A percentile compares a stretch with the other conserved stretches of the same genome.
phyloP scores from a whole-genome alignment of 495 filamentous ascomycete species.

The Apodospora peruviana region DNA sequence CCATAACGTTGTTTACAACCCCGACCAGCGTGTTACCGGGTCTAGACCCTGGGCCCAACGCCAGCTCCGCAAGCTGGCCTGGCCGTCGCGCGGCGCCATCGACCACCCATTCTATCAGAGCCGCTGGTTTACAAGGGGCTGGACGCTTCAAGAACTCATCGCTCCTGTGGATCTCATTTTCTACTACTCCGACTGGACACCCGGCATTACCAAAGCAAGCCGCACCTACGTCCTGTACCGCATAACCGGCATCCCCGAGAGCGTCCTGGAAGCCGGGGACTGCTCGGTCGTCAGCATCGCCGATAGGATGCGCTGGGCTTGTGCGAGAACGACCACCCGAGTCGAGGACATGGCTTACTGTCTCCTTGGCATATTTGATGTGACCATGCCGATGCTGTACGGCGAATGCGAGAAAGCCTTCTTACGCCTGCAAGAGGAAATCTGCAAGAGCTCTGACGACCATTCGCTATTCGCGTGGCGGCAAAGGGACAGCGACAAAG shows the following conservation, averaged over 20 bases:
- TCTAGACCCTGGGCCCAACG: no score
- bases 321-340: conserved; percentile 2
- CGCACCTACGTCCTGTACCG: not conserved
- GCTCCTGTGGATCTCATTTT: not conserved
- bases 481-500: not conserved
- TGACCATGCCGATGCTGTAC: conserved; percentile 12
- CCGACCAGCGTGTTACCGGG: not conserved
- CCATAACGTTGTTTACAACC: not conserved
- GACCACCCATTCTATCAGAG: not conserved
- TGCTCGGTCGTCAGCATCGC: not conserved
- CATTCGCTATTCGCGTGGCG: conserved; percentile 7
- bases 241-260: not conserved
- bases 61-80: not conserved
- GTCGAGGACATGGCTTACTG: conserved; percentile 15
- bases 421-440: conserved; percentile 11
- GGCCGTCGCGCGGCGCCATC: not conserved
- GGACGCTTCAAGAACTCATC: conserved; percentile 3
- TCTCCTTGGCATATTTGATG: conserved; percentile 10
- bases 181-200: not conserved
- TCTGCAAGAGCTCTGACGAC: conserved; percentile 4
- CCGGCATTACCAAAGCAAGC: not conserved
- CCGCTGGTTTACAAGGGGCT: conserved; percentile 3
- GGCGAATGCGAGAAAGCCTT: conserved; percentile 12
- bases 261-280: not conserved
- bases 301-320: conserved; percentile 14